phyloP scores from a whole-genome alignment of 306 rosid species.

The Pterocarpus macrocarpus region DNA sequence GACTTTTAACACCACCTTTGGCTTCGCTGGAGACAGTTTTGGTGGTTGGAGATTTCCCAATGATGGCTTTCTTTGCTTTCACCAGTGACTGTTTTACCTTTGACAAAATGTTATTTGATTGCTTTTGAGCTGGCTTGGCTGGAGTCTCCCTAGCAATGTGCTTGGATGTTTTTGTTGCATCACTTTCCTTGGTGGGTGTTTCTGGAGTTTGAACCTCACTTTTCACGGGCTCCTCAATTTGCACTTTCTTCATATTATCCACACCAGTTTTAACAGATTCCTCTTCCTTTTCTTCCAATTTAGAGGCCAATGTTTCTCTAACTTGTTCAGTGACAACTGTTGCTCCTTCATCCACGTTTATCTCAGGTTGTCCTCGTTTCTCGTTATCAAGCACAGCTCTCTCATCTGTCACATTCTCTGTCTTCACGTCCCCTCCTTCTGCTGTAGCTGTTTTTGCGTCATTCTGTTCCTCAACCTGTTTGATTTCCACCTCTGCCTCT shows the following conservation, averaged over 20 bases:
- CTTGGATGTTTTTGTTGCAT: slow-evolving; percentile 38
- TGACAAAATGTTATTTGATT: slow-evolving; percentile 55
- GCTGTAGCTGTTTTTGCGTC: slow-evolving; percentile 32
- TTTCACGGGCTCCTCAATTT: slow-evolving; percentile 43
- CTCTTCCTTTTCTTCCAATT: slow-evolving; percentile 46
- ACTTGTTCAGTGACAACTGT: slow-evolving; percentile 8
- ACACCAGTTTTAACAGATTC: slow-evolving; percentile 16
- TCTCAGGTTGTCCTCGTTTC: slow-evolving; percentile 38
- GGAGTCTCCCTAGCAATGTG: slow-evolving; percentile 49
- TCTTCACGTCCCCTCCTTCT: slow-evolving; percentile 34
- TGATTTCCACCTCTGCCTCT: slow-evolving; percentile 36
- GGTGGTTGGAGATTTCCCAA: slow-evolving; percentile 64
- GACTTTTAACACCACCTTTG: slow-evolving; percentile 57
- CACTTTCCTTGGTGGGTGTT: slow-evolving; percentile 31
- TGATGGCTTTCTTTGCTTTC: slow-evolving; percentile 65
- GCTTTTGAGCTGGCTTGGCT: slow-evolving; percentile 55
- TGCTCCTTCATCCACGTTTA: slow-evolving; percentile 42
- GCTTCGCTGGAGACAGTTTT: slow-evolving; percentile 40
- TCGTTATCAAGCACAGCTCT: slow-evolving; percentile 3
- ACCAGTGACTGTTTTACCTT: slow-evolving; percentile 68
- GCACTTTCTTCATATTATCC: slow-evolving; percentile 36
- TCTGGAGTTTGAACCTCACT: slow-evolving; percentile 24
- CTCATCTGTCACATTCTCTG: slow-evolving; percentile 35
- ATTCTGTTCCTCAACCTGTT: slow-evolving; percentile 40
- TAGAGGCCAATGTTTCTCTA: slow-evolving; percentile 43